These are phyloP conservation scores for Smallanthus sonchifolius DNA, from an alignment of 129 eudicot genomes.

Conservation along the genomic window DNA sequence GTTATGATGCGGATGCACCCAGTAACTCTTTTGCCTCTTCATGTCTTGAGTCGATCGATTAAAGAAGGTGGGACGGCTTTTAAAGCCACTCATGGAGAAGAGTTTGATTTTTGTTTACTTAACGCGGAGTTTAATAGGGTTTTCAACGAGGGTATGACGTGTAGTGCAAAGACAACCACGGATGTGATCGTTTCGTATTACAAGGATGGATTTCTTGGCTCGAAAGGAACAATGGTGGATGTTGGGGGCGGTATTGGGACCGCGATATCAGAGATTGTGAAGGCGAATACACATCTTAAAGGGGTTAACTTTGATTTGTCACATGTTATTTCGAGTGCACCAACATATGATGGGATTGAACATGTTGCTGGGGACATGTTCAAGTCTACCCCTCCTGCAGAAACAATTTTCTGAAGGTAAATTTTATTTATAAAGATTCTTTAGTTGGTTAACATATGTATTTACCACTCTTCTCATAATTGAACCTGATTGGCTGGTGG, in stretches of 20 bases:
- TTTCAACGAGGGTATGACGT: conserved; percentile 35
- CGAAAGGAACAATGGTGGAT: conserved; percentile 32
- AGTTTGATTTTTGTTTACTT: conserved; percentile 17
- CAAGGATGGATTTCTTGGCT: conserved; percentile 9
- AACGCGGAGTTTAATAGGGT: conserved; percentile 17
- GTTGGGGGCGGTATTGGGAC: conserved; percentile 43
- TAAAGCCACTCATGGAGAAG: conserved; percentile 28
- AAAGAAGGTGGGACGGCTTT: conserved; percentile 35
- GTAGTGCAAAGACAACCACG: conserved; percentile 16
- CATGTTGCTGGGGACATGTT: conserved; percentile 41
- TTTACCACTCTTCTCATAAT: no score
- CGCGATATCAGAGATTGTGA: conserved; percentile 29
- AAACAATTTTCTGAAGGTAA: conserved; percentile 40
- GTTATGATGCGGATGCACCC: conserved; percentile 23
- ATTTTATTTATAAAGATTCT: no score
- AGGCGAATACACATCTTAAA: conserved; percentile 30
- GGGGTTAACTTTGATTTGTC: conserved; percentile 46
- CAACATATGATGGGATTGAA: conserved; percentile 1
- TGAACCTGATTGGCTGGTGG: no score
- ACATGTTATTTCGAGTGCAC: conserved; percentile 34
- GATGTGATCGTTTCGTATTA: conserved; percentile 9
- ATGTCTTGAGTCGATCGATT: conserved; percentile 21
- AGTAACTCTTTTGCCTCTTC: not conserved
- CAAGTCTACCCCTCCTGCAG: conserved; percentile 24
- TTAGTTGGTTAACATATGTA: no score